Evolutionary conservation across 2,329 filamentous ascomycete species (phyloP), one percentile per base, ranked within the genome.

Genomic region (Talaromyces sp.): DNA sequence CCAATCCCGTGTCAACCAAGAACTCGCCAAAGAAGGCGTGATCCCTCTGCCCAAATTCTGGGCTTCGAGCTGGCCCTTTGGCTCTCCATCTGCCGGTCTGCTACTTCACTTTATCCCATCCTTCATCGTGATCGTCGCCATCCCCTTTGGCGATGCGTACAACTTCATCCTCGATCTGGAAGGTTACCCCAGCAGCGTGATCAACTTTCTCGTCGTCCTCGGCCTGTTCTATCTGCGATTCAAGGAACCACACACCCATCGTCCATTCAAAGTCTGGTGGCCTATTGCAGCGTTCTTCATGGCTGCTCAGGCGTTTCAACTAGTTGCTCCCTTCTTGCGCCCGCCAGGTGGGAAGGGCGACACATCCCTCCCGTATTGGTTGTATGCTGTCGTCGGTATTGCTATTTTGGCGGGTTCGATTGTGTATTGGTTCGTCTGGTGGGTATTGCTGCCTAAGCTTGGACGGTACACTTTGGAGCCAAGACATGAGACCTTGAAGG

Each of bases 21-120:
- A 89, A 71, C 77, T 89, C 46, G 87, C 83, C 1, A 88, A 87
- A 66, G 86, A 90, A 67, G 86, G 86, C 0, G 75, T 89, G 5
- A 68, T 89, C 8, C 87, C 87, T 0, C 87, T 80, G 50, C 84
- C 83, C 66, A 76, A 78, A 0, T 85, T 89, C 70, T 88, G 85
- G 85, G 86, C 86, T 0, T 87, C 84, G 0, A 86, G 84, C 68
- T 84, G 82, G 71, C 87, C 86, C 0, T 86, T 84, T 59, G 84
- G 85, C 57, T 80, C 86, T 0, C 86, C 86, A 0, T 78, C 83
- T 18, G 74, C 83, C 3, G 68, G 67, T 11, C 66, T 74, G 2
- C 83, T 88, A 66, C 77, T 88, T 2, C 86, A 88, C 70, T 88
- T 84, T 83, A 69, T 86, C 28, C 79, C 87, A 6, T 86, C 85